Percentiles rank a stretch among this genome's conserved stretches.
Conservation (phyloP, 192 early-diverging fungal species). For the Oehlia diaphana region DNA sequence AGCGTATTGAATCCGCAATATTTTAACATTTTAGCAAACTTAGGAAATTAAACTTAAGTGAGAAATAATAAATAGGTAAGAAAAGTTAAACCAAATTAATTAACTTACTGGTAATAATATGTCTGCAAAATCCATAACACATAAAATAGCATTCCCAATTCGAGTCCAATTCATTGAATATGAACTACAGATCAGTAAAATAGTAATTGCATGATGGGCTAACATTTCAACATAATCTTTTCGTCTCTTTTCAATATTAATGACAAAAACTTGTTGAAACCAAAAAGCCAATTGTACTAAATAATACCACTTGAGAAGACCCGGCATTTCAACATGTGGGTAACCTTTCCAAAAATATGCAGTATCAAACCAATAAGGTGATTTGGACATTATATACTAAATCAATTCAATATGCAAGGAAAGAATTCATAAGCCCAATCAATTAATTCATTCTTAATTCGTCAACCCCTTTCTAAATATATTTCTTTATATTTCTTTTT, state of each 20-base stretch:
- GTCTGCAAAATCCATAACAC: constrained; percentile 79
- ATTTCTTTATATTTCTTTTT: background rate
- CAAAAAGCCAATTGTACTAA: constrained; percentile 75
- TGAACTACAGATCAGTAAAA: constrained; percentile 60
- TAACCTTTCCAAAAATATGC: constrained; percentile 69
- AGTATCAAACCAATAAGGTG: constrained; percentile 74
- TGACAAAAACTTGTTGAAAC: constrained; percentile 76
- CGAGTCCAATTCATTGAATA: constrained; percentile 71
- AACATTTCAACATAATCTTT: constrained; percentile 74
- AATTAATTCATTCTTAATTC: background rate
- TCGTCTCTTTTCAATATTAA: constrained; percentile 71
- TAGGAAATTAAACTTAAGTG: background rate
- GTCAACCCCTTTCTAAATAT: too few species aligned
- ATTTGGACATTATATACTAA: constrained; percentile 64
- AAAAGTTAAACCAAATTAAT: background rate
- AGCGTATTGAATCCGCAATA: constrained; percentile 61
- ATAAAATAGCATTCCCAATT: constrained; percentile 78
- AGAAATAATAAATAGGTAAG: background rate
- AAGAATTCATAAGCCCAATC: background rate
- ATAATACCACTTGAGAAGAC: constrained; percentile 70
- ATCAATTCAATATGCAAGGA: background rate
- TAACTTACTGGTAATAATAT: constrained; percentile 67
- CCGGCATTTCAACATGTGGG: constrained; percentile 59
- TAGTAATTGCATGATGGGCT: constrained; percentile 77
- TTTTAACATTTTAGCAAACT: constrained; percentile 78